Evolutionary conservation across 2,329 filamentous ascomycete species (phyloP), one percentile per base, ranked within the genome.

Genomic region (Simplicillium aogashimaense): DNA sequence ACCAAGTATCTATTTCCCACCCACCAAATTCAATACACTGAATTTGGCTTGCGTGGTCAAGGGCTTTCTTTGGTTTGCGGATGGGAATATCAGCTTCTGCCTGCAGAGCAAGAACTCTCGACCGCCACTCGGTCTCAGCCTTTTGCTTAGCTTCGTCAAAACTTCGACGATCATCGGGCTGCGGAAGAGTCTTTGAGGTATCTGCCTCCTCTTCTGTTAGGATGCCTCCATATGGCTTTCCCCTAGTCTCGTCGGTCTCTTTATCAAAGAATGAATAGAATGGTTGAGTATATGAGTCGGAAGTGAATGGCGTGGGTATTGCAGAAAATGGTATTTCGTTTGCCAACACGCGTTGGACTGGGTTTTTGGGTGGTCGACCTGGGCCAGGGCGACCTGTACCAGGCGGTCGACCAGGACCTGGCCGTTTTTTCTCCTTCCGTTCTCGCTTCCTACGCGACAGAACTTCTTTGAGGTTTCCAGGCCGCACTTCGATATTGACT

Each of bases 1-100:
- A 95, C 89, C 92, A 97, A 3, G 92, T 98, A 58, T 98, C 92
- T 51, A 98, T 98, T 60, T 98, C 92, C 72, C 84, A 94, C 38
- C 88, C 87, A 35, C 92, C 92, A 64, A 98, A 97, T 53, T 95
- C 92, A 65, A 98, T 95, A 63, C 89, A 95, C 60, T 97, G 94
- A 58, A 98, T 97, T 63, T 95, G 92, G 59, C 89, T 97, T 4
- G 87, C 86, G 20, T 87, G 86, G 0, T 86, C 86, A n/a, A 80
- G 78, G 3, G 82, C 69, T 55, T 95, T 95, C 50, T 81, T 79
- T 14, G 77, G 67, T 54, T 78, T 82, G 52, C 78, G 81, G 16
- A 72, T 63, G 12, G 77, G 75, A 13, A 72, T 67, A 35, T 79
- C 78, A n/a, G 69, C 65, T 45, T 77, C 79, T 20, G 76, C 75